Conservation (phyloP, 108 stramenopile genomes). For the Skeletonema marinoi region DNA sequence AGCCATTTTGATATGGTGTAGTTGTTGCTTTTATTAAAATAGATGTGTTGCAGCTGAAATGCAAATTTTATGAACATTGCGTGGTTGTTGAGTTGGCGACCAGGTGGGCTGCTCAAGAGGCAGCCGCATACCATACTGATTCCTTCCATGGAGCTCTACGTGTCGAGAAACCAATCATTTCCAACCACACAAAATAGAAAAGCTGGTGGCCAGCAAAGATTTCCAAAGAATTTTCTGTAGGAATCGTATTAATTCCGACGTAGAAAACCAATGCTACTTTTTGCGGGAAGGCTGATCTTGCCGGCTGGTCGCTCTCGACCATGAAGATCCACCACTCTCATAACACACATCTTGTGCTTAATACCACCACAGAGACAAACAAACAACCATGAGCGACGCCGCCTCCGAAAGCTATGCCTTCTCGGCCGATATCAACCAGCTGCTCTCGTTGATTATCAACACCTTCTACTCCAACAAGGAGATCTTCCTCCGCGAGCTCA, state of each 20-base stretch:
- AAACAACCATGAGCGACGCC: slow-evolving; percentile 48
- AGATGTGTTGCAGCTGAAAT: too few relatives aligned
- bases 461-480: slow-evolving; percentile 99
- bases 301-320: background rate
- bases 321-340: background rate
- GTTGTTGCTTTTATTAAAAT: too few relatives aligned
- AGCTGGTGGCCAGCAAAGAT: background rate
- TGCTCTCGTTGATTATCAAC: slow-evolving; percentile 98
- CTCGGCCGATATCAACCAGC: slow-evolving; percentile 99
- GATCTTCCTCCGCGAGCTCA: slow-evolving; percentile 99
- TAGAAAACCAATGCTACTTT: background rate
- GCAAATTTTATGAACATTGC: too few relatives aligned
- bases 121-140: too few relatives aligned
- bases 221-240: background rate
- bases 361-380: too few relatives aligned
- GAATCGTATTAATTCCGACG: background rate
- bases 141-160: too few relatives aligned
- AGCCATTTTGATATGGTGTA: too few relatives aligned
- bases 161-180: too few relatives aligned
- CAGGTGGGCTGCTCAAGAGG: too few relatives aligned
- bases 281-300: background rate
- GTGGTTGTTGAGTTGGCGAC: too few relatives aligned
- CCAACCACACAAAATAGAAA: too few relatives aligned
- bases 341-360: background rate
- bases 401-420: slow-evolving; percentile 98